A percentile compares a stretch with the other conserved stretches of the same genome.
Evolutionary conservation across 2,329 filamentous ascomycete species (phyloP).

Genomic region (Verticillium longisporum): DNA sequence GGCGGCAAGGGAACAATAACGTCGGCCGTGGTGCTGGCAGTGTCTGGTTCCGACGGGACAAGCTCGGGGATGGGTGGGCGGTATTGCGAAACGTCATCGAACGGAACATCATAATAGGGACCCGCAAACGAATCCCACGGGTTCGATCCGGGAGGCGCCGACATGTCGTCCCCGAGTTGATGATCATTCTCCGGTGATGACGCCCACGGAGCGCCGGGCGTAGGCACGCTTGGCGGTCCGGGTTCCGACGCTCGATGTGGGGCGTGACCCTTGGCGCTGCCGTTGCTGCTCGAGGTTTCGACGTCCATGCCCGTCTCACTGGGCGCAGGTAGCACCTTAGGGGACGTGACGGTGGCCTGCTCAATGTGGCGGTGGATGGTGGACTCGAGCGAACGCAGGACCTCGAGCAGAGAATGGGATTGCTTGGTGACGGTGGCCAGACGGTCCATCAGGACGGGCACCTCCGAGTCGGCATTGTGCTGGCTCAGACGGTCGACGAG

Average conservation of each 20-base stretch:
- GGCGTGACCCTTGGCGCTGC: background rate
- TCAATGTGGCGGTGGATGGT: slow-evolving; percentile 9
- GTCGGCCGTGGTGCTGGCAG: background rate
- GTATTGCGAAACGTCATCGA: background rate
- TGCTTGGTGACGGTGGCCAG: slow-evolving; percentile 17
- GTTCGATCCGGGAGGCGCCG: background rate
- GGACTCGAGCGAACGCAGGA: slow-evolving; percentile 10
- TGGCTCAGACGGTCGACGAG: slow-evolving; percentile 18
- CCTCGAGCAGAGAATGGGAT: slow-evolving; percentile 11
- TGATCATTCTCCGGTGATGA: background rate
- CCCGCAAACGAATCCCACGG: background rate
- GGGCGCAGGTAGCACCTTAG: background rate
- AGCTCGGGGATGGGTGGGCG: background rate
- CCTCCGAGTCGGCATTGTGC: slow-evolving; percentile 17
- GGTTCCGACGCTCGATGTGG: background rate
- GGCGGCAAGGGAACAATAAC: background rate
- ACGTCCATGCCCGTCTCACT: background rate
- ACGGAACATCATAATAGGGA: background rate
- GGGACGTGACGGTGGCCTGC: background rate
- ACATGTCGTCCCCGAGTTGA: background rate
- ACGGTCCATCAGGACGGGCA: slow-evolving; percentile 17
- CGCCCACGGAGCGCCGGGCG: background rate
- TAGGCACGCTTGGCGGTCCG: background rate
- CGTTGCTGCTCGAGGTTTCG: background rate
- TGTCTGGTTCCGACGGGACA: background rate